Conservation (phyloP, 2,329 filamentous ascomycete species). For the Aspergillus unguis region DNA sequence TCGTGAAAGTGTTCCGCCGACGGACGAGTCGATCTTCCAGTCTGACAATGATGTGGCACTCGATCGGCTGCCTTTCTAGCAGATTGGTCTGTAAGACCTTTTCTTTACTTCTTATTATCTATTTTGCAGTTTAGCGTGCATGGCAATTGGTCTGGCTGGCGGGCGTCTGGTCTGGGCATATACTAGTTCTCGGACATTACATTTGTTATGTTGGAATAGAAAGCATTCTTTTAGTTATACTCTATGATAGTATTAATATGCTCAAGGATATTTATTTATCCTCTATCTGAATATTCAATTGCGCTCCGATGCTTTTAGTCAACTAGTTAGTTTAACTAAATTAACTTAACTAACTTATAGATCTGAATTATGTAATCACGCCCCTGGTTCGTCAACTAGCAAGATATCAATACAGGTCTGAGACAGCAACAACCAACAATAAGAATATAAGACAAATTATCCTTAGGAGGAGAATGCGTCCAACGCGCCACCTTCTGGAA, state of each 20-base stretch:
- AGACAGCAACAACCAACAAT: neutral
- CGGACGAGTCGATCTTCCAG: conserved; percentile 16
- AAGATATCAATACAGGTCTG: too few species aligned
- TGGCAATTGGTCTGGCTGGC: conserved; percentile 14
- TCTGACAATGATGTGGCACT: conserved; percentile 12
- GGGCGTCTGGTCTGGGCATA: conserved; percentile 6
- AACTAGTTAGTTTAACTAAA: neutral
- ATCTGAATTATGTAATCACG: neutral
- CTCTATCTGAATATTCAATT: too few species aligned
- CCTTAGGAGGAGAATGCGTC: conserved; percentile 2
- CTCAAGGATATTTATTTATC: neutral
- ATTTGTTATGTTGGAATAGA: conserved; percentile 6
- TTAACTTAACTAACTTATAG: neutral
- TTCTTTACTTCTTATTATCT: conserved; percentile 2
- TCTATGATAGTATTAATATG: neutral
- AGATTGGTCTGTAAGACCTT: neutral
- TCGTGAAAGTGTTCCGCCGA: conserved; percentile 24
- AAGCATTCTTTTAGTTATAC: conserved; percentile 2
- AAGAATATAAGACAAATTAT: neutral
- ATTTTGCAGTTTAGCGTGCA: conserved; percentile 22
- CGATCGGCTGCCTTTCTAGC: conserved; percentile 4
- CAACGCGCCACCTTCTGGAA: neutral
- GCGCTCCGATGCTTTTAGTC: too few species aligned
- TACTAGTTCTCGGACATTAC: conserved; percentile 2
- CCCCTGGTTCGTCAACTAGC: neutral